Evolutionary conservation across 2,329 filamentous ascomycete species (phyloP).

Genomic region (Thielaviopsis ethacetica): DNA sequence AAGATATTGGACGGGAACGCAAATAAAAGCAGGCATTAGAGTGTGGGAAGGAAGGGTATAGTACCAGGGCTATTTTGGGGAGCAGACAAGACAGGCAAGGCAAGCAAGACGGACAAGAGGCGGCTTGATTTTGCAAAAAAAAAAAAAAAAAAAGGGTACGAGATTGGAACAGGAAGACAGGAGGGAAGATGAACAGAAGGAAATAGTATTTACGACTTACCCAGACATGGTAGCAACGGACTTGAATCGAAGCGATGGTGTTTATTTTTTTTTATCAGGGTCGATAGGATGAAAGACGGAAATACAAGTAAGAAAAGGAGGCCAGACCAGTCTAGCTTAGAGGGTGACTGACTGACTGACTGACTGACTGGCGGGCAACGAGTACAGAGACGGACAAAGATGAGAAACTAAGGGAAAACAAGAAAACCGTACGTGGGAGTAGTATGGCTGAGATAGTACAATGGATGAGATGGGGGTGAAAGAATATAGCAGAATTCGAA

Average conservation of each 20-base stretch:
- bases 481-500: neutral
- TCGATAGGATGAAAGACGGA: neutral
- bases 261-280: neutral
- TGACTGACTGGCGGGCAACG: neutral
- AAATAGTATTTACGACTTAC: neutral
- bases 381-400: neutral
- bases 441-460: neutral
- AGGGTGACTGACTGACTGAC: neutral
- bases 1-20: neutral
- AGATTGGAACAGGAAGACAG: neutral
- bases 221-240: neutral
- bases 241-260: neutral
- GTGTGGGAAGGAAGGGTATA: neutral
- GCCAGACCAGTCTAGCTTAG: neutral
- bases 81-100: neutral
- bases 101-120: neutral
- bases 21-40: neutral
- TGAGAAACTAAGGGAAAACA: neutral
- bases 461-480: neutral
- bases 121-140: neutral
- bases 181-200: neutral
- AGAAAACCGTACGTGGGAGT: neutral
- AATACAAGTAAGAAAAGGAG: neutral
- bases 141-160: neutral
- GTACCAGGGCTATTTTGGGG: neutral